Conservation (phyloP, 2,329 filamentous ascomycete species). For the Microdochium paspali region DNA sequence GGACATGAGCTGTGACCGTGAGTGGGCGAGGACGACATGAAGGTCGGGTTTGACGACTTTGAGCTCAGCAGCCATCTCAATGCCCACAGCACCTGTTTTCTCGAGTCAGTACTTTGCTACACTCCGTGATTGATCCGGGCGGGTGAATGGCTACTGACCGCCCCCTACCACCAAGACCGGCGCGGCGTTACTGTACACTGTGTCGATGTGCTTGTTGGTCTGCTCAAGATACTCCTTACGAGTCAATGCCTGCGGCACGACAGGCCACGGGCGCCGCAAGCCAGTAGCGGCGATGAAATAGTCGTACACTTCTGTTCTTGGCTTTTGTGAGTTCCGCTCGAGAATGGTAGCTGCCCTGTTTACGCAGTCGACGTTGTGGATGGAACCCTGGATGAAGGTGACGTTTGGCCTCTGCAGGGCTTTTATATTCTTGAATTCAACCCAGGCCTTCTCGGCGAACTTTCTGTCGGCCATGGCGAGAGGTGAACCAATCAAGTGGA, state of each 20-base stretch:
- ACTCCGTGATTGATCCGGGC: too few relatives aligned
- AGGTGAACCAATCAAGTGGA: slow-evolving; percentile 68
- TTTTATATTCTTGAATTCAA: slow-evolving; percentile 56
- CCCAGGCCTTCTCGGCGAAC: slow-evolving; percentile 62
- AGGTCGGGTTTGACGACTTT: slow-evolving; percentile 56
- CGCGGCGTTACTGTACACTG: slow-evolving; percentile 38
- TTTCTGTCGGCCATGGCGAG: slow-evolving; percentile 56
- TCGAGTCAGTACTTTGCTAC: background rate
- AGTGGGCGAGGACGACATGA: slow-evolving; percentile 67
- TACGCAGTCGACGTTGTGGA: slow-evolving; percentile 49
- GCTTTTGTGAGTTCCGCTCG: slow-evolving; percentile 32
- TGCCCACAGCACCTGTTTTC: slow-evolving; percentile 57
- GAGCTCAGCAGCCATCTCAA: slow-evolving; percentile 74
- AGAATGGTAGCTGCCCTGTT: slow-evolving; percentile 50
- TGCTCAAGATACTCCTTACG: slow-evolving; percentile 56
- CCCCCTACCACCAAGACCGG: slow-evolving; percentile 68
- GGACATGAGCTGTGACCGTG: slow-evolving; percentile 59
- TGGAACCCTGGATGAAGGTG: slow-evolving; percentile 55
- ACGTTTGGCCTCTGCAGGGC: slow-evolving; percentile 55
- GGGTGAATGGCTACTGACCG: slow-evolving; percentile 34
- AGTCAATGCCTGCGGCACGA: slow-evolving; percentile 57
- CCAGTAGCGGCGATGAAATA: slow-evolving; percentile 68
- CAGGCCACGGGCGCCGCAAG: slow-evolving; percentile 59
- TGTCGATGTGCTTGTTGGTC: slow-evolving; percentile 47
- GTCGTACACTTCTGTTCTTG: slow-evolving; percentile 50